Percentiles rank a stretch among this genome's conserved stretches.
Conservation (phyloP, 345 rosid species). For the Rhizophora mangle region DNA sequence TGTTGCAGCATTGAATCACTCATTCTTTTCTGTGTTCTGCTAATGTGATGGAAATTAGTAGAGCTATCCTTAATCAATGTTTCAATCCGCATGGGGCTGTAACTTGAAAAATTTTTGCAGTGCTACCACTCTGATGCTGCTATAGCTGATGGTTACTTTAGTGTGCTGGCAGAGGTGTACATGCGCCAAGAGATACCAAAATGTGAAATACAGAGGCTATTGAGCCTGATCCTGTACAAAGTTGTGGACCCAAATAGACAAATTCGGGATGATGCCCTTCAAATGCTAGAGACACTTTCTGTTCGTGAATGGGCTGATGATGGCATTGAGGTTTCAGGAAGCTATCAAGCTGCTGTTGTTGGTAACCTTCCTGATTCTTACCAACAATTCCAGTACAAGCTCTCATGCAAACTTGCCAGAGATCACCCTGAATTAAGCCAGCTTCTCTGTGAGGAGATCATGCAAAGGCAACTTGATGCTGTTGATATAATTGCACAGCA, state of each 20-base stretch:
- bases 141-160: conserved; percentile 97
- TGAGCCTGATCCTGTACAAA: conserved; percentile 95
- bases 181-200: conserved; percentile 98
- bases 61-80: neutral
- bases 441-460: conserved; percentile 96
- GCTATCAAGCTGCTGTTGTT: conserved; percentile 97
- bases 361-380: conserved; percentile 99
- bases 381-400: conserved; percentile 97
- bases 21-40: neutral
- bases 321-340: conserved; percentile 84
- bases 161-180: conserved; percentile 96
- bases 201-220: conserved; percentile 92
- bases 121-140: conserved; percentile 94
- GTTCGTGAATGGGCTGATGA: conserved; percentile 98
- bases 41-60: neutral
- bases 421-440: conserved; percentile 96
- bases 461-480: conserved; percentile 99
- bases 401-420: conserved; percentile 94
- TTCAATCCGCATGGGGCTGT: neutral
- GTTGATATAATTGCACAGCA: conserved; percentile 99
- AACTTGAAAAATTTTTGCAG: conserved; percentile 37
- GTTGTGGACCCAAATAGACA: conserved; percentile 98
- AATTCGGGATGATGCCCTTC: conserved; percentile 98
- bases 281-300: conserved; percentile 99
- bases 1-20: neutral